phyloP scores from a whole-genome alignment of 345 rosid genomes.

The Carallia pectinifolia region DNA sequence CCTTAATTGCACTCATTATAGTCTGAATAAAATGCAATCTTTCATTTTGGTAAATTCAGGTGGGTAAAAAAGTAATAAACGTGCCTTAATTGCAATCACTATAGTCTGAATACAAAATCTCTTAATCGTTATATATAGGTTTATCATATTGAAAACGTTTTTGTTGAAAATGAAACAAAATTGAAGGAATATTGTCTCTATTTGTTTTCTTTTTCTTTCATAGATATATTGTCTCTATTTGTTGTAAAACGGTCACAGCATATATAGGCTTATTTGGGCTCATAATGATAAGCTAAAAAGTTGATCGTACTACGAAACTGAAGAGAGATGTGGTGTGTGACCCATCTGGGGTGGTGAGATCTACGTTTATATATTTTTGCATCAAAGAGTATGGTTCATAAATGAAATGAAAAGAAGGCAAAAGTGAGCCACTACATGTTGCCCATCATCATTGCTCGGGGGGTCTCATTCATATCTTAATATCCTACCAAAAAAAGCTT shows the following conservation, averaged over 20 bases:
- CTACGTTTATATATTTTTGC: neutral
- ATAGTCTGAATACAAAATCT: neutral
- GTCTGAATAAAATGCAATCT: too few species aligned
- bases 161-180: constrained; percentile 24
- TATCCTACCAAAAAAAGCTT: constrained; percentile 15
- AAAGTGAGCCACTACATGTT: constrained; percentile 6
- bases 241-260: constrained; percentile 15
- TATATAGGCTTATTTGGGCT: constrained; percentile 6
- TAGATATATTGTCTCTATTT: constrained; percentile 5
- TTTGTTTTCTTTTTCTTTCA: neutral
- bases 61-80: neutral
- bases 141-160: constrained; percentile 15
- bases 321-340: neutral
- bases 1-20: too few species aligned
- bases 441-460: constrained; percentile 25
- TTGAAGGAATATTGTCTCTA: constrained; percentile 17
- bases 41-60: too few species aligned
- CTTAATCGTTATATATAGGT: neutral
- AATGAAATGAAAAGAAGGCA: neutral
- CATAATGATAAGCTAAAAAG: constrained; percentile 21
- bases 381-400: neutral
- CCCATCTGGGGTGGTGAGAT: neutral
- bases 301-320: constrained; percentile 15
- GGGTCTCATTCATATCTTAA: constrained; percentile 3
- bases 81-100: neutral